Evolutionary conservation across 2,329 filamentous ascomycete genomes (phyloP).

Genomic region (Periconia digitata): DNA sequence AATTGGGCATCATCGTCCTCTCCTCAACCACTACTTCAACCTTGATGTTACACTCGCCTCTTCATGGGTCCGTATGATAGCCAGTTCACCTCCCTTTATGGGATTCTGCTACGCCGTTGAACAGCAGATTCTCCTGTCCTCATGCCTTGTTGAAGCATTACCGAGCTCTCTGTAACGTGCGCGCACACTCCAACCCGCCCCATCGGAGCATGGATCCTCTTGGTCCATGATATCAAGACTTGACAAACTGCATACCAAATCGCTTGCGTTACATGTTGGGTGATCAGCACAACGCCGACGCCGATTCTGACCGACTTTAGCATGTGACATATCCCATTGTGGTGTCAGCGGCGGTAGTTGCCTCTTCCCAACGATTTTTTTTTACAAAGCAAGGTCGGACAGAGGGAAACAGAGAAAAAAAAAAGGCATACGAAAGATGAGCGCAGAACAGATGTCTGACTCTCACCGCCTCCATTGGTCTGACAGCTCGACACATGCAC

Average conservation of each 20-base stretch:
- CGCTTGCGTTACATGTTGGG: too few species aligned
- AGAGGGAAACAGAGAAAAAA: background rate
- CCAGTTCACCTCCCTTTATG: background rate
- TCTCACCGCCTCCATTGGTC: too few species aligned
- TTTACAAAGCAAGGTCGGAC: too few species aligned
- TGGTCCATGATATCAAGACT: too few species aligned
- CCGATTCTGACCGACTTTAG: background rate
- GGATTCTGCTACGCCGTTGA: background rate
- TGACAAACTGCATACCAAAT: too few species aligned
- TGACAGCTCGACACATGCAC: background rate
- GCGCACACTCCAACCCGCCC: too few species aligned
- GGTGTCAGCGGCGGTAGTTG: background rate
- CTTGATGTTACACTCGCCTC: background rate
- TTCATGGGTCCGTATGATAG: background rate
- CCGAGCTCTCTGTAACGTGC: too few species aligned
- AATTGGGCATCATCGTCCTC: background rate
- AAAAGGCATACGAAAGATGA: background rate
- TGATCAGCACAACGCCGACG: background rate
- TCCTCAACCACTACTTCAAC: background rate
- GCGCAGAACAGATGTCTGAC: background rate
- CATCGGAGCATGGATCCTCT: too few species aligned
- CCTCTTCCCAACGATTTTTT: too few species aligned
- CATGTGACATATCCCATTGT: background rate
- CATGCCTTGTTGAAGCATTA: too few species aligned
- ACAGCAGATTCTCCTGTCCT: background rate